Evolutionary conservation across 805 yeast genomes (phyloP), one percentile per base, ranked within the genome.

Genomic region (Metschnikowia bowlesiae): DNA sequence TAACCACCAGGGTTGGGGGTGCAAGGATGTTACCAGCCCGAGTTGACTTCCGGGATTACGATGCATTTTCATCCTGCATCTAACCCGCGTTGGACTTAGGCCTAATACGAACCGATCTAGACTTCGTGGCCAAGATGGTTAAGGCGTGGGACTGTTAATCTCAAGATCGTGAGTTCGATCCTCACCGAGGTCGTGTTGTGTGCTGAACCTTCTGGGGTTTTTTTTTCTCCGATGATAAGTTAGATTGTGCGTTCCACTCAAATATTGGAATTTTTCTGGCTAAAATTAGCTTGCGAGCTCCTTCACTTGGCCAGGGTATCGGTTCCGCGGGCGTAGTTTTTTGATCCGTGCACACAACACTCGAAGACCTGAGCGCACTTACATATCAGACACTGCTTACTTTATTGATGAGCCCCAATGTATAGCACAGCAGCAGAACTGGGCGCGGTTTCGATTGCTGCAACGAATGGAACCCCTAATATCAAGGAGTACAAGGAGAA

Each of bases 91-190:
- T 2, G 16, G 16, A 16, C 16, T 16, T 16, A 16, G 16, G 16
- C 2, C 16, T 16, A 16, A 16, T 2, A 16, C 18, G 18, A 16
- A 16, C 18, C 18, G 2, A 16, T 2, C 3, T 22, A 22, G 56
- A 45, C 56, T 53, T 47, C 56, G 56, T 53, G 56, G 56, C 56
- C 56, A 53, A 53, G 56, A 47, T 53, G 56, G 56, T 53, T 53
- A 53, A 53, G 56, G 56, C 56, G 56, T 53, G 52, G 47, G 56
- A 53, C 56, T 53, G 56, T 53, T 53, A 53, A 53, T 53, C 56
- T 53, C 52, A 53, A 53, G 56, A 53, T 53, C 56, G 56, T 53
- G 56, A 53, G 56, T 53, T 53, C 56, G 54, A 53, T 46, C 56
- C 56, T 53, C 56, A 53, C 56, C 56, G 56, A 47, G 56, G 56